Evolutionary conservation across 148 eudicot genomes (phyloP).

Genomic region (Camellia granthamiana): DNA sequence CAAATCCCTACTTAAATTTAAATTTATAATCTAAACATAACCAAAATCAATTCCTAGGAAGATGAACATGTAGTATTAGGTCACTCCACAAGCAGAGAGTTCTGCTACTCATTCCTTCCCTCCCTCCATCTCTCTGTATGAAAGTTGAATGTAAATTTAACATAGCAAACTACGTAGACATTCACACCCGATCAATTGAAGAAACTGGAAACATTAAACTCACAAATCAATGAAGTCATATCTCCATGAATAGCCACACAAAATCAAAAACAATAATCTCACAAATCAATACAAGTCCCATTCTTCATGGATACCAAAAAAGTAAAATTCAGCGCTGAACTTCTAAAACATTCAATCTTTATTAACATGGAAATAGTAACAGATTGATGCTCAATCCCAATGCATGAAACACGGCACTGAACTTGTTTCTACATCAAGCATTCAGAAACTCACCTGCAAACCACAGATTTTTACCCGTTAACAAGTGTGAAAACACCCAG

Average conservation of each 20-base stretch:
- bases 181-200: too few relatives aligned
- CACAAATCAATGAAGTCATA: background rate
- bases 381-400: background rate
- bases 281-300: background rate
- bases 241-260: background rate
- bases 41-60: too few relatives aligned
- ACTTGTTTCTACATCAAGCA: background rate
- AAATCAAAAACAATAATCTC: background rate
- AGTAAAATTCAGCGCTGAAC: background rate
- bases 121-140: too few relatives aligned
- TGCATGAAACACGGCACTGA: background rate
- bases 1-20: too few relatives aligned
- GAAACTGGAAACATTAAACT: background rate
- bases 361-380: background rate
- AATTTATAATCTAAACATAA: too few relatives aligned
- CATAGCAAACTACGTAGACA: background rate
- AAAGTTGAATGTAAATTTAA: background rate
- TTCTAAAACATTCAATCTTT: background rate
- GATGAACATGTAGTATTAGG: too few relatives aligned
- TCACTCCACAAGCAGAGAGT: too few relatives aligned
- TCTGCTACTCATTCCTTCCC: too few relatives aligned
- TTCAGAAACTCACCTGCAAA: constrained; percentile 11
- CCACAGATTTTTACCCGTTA: background rate
- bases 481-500: background rate
- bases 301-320: background rate